Conservation (phyloP, 176 grass and related monocot genomes). For the Guadua angustifolia region DNA sequence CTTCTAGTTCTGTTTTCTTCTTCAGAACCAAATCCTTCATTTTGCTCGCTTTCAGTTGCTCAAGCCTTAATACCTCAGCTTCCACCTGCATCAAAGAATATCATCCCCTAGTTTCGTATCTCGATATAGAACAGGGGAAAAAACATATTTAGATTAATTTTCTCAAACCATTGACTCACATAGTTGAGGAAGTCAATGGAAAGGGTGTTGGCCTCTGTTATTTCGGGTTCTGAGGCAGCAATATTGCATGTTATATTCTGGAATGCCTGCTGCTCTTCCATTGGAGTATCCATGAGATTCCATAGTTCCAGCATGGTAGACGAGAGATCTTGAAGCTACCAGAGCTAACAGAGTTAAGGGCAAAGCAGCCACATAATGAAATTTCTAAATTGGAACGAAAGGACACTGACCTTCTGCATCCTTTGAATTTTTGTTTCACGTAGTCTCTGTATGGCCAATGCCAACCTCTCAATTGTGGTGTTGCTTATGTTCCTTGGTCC, state of each 20-base stretch:
- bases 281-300: slow-evolving; percentile 89
- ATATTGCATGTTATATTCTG: slow-evolving; percentile 82
- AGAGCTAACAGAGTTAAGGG: slow-evolving; percentile 34
- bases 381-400: background rate
- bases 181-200: slow-evolving; percentile 62
- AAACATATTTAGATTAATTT: background rate
- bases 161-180: slow-evolving; percentile 46
- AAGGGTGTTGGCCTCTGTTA: slow-evolving; percentile 72
- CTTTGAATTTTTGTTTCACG: slow-evolving; percentile 61
- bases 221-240: slow-evolving; percentile 78
- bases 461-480: slow-evolving; percentile 58
- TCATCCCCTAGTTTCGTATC: background rate
- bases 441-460: slow-evolving; percentile 45
- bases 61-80: slow-evolving; percentile 70
- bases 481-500: slow-evolving; percentile 59
- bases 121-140: background rate
- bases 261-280: slow-evolving; percentile 77
- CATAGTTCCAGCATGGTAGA: slow-evolving; percentile 73
- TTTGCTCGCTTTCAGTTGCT: slow-evolving; percentile 70
- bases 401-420: slow-evolving; percentile 66
- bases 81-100: slow-evolving; percentile 62
- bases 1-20: slow-evolving; percentile 82
- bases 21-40: slow-evolving; percentile 82
- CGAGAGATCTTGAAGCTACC: slow-evolving; percentile 90
- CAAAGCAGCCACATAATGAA: slow-evolving; percentile 18